Base-by-base conservation (phyloP, 495 filamentous ascomycete genomes). In the Massariosphaeria phaeospora region DNA sequence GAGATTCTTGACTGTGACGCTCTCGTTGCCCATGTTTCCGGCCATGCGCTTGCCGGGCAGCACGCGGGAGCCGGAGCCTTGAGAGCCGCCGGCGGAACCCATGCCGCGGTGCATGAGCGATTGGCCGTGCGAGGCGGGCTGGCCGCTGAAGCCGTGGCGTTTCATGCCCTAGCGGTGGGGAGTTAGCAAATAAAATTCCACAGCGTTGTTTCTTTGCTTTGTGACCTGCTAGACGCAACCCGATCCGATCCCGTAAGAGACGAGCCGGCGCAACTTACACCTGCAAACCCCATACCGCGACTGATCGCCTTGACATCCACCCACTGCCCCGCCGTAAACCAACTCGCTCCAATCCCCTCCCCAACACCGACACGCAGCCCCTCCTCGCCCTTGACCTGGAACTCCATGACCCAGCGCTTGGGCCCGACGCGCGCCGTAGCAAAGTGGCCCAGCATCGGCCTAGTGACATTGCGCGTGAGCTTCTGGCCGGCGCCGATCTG, bases 1-100 rank as follows among this genome's bases (percentile, higher is more conserved):
- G 59, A 95, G 70, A 67, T 94, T 94, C 76, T 96, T 90, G 15
- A 88, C 75, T 31, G 93, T 98, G 36, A 88, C 85, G 59, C 81
- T 80, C 69, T 91, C 76, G 51, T 83, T 83, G 21, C 93, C 93
- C 93, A 98, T 96, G 38, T 88, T 79, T 51, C 93, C 93, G 18
- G 93, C 81, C 93, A 98, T 98, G 71, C 87, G 88, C 82, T 98
- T 98, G 44, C 93, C 93, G 0, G 93, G 93, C 53, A 85, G 79
- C 35, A 98, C 93, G 62, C 93, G 77, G 36, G 88, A 93, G 69
- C 93, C 93, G 68, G 86, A 82, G 59, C 93, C 93, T 70, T 98
- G 93, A 63, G 83, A 83, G 31, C 83, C 87, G 59, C 93, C 93
- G 11, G 80, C 74, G 3, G 87, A 90, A 75, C 93, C 93, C 75